phyloP scores from a whole-genome alignment of 169 alveolate species.

The Babesia divergens region DNA sequence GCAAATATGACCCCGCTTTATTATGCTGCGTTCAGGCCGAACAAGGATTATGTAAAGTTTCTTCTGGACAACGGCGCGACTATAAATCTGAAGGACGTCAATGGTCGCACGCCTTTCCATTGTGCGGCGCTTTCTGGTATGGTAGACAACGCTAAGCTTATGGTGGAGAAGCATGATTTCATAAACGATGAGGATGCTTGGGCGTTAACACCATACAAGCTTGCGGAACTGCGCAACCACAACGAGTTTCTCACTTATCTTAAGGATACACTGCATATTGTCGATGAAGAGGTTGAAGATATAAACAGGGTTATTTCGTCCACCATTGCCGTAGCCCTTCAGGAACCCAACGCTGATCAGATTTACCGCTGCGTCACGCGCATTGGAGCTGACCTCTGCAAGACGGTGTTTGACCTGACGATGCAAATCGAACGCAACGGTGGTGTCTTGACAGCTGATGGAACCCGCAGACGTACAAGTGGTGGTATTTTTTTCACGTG shows the following conservation, averaged over 20 bases:
- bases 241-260: slow-evolving; percentile 56
- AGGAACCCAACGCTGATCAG: slow-evolving; percentile 79
- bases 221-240: slow-evolving; percentile 71
- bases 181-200: slow-evolving; percentile 73
- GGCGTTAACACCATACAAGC: slow-evolving; percentile 77
- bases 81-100: slow-evolving; percentile 76
- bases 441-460: slow-evolving; percentile 83
- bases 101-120: slow-evolving; percentile 85
- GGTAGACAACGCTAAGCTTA: slow-evolving; percentile 72
- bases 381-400: slow-evolving; percentile 75
- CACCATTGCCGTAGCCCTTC: slow-evolving; percentile 78
- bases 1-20: slow-evolving; percentile 81
- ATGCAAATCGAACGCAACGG: slow-evolving; percentile 81
- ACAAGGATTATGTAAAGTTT: slow-evolving; percentile 72
- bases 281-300: slow-evolving; percentile 35
- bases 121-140: slow-evolving; percentile 85
- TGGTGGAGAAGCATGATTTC: slow-evolving; percentile 73
- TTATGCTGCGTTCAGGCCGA: slow-evolving; percentile 77
- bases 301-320: slow-evolving; percentile 74
- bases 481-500: slow-evolving; percentile 87
- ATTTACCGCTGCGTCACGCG: slow-evolving; percentile 75
- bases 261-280: slow-evolving; percentile 34
- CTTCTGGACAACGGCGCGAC: slow-evolving; percentile 76
- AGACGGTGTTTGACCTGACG: slow-evolving; percentile 75
- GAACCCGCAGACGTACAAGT: slow-evolving; percentile 79